Base-by-base conservation (phyloP, 805 yeast genomes). In the Cyberlindnera nakhonratchasimensis region DNA sequence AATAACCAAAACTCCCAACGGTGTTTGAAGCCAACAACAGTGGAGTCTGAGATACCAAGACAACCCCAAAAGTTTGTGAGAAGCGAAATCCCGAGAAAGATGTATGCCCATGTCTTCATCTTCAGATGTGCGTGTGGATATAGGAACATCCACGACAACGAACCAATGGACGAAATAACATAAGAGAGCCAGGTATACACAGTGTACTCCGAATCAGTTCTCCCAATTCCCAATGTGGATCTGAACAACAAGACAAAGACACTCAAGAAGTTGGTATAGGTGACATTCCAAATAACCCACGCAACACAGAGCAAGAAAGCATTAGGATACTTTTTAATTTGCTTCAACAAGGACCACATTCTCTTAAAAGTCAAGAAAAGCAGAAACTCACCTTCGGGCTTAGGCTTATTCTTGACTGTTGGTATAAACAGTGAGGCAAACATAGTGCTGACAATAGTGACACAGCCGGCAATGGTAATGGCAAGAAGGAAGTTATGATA, bases 1-100 rank as follows among this genome's bases (percentile, higher is more conserved):
- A 67, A 63, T 0, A 61, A 20, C 73, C 73, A 69, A 40, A 69
- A 69, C 46, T 69, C 72, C 69, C 71, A 65, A 21, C 72, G 40
- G 37, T 63, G 61, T 43, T 67, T 67, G 56, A 66, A 67, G 1
- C 73, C 72, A 30, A 68, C 55, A n/a, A 34, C 45, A 1, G 59
- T 46, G 5, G 42, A 26, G 3, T 34, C 11, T 28, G 57, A 59
- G 2, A 66, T 61, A 1, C 72, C 72, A 7, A 67, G 38, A 37
- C 65, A 57, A 1, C 68, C 70, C 71, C 71, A 67, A 32, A 69
- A 60, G 42, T 67, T 67, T 2, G 66, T 45, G 25, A 65, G 59
- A 3, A 62, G 30, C 5, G 65, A 59, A n/a, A 66, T 28, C 0
- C 47, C 43, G 2, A 67, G 52, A 36, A 69, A 66, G 2, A 53